These are phyloP conservation scores for Poa annua DNA, from an alignment of 176 grass and related monocot species.

Conservation along the genomic window DNA sequence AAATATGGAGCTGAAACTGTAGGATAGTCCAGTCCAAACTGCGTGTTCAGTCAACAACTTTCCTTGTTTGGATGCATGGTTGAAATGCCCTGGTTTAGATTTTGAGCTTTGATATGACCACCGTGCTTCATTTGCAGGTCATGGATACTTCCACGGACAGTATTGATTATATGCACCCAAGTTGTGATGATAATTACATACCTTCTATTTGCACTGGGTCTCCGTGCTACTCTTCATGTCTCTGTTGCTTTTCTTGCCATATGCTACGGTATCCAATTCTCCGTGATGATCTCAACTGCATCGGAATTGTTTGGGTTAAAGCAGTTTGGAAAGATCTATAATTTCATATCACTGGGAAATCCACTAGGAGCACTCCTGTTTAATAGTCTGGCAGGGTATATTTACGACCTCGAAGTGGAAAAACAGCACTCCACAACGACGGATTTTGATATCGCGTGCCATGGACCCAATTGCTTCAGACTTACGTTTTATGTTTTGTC, in stretches of 20 bases:
- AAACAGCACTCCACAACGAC: constrained; percentile 47
- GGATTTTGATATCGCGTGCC: constrained; percentile 59
- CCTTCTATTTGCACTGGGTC: constrained; percentile 68
- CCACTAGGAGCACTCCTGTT: constrained; percentile 76
- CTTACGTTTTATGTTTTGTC: constrained; percentile 72
- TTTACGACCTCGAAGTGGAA: constrained; percentile 71
- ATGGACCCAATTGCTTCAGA: constrained; percentile 80
- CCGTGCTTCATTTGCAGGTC: constrained; percentile 62
- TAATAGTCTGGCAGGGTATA: constrained; percentile 74
- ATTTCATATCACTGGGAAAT: constrained; percentile 78
- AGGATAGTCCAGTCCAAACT: not conserved
- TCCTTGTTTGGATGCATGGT: not conserved
- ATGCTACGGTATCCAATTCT: constrained; percentile 80
- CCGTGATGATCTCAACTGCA: constrained; percentile 76
- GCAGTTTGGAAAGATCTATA: constrained; percentile 84
- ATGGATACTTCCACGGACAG: constrained; percentile 70
- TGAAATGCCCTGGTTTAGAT: not conserved
- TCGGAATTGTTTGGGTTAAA: constrained; percentile 91
- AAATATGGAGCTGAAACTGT: not conserved
- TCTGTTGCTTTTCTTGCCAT: constrained; percentile 65
- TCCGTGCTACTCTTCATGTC: constrained; percentile 50
- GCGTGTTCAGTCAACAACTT: not conserved
- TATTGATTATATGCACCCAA: constrained; percentile 69
- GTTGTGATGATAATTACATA: constrained; percentile 82
- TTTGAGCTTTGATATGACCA: not conserved